Evolutionary conservation across 192 early-diverging fungal species (phyloP).

Genomic region (Entomortierella chlamydospora): DNA sequence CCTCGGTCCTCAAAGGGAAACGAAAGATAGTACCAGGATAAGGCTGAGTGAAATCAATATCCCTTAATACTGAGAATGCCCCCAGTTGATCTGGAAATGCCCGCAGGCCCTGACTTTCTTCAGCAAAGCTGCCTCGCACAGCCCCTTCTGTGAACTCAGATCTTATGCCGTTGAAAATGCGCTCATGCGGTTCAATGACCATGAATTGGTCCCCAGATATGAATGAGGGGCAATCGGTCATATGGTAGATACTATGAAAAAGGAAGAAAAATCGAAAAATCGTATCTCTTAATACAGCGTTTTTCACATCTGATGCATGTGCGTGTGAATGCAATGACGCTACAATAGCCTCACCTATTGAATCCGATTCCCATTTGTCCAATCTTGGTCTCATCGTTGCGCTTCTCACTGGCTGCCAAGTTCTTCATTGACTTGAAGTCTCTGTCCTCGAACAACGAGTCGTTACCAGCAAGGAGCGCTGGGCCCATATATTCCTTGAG

Average conservation of each 20-base stretch:
- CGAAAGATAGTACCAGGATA: conserved; percentile 55
- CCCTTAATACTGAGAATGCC: conserved; percentile 17
- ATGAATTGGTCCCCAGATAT: conserved; percentile 42
- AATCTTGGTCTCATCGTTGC: conserved; percentile 29
- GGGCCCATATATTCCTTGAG: conserved; percentile 43
- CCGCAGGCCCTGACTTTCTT: neutral
- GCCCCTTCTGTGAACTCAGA: conserved; percentile 12
- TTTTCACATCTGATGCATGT: neutral
- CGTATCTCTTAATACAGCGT: too few relatives aligned
- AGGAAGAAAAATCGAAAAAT: neutral
- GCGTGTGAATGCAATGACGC: neutral
- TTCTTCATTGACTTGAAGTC: conserved; percentile 34
- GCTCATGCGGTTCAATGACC: conserved; percentile 55
- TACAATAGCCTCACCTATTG: conserved; percentile 22
- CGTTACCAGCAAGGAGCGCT: conserved; percentile 35
- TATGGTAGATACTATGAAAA: conserved; percentile 46
- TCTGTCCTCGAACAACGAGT: conserved; percentile 26
- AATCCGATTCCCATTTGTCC: conserved; percentile 54
- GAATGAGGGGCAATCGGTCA: conserved; percentile 53
- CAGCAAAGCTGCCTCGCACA: conserved; percentile 14
- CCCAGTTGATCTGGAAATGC: conserved; percentile 41
- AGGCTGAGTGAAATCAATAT: conserved; percentile 43
- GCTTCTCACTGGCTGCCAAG: conserved; percentile 32
- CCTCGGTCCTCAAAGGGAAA: conserved; percentile 50
- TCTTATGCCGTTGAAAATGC: conserved; percentile 10